These are phyloP conservation scores for Cyclospora cayetanensis DNA, from an alignment of 169 alveolate species.

Conservation along the genomic window DNA sequence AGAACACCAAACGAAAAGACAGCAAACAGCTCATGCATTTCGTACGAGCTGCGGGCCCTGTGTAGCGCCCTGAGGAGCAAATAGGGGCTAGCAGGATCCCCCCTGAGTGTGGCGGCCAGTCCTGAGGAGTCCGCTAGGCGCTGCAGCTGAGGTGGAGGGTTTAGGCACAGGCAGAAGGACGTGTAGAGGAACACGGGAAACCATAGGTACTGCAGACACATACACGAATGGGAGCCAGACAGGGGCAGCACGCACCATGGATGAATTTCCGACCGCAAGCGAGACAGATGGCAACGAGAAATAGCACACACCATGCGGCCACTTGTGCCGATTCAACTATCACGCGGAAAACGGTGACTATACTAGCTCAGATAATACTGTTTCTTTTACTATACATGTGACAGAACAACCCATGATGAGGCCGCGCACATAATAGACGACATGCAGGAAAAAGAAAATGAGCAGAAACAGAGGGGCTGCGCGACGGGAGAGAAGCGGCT, in stretches of 20 bases:
- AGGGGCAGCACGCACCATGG: too few relatives aligned
- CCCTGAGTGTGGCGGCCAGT: neutral
- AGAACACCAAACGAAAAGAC: constrained; percentile 29
- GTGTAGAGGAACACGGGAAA: constrained; percentile 42
- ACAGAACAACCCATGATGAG: constrained; percentile 13
- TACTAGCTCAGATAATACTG: too few relatives aligned
- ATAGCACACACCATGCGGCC: too few relatives aligned
- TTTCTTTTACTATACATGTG: too few relatives aligned
- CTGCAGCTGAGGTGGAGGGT: neutral
- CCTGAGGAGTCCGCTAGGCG: neutral
- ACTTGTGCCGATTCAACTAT: too few relatives aligned
- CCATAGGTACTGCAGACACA: constrained; percentile 42
- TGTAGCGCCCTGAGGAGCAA: neutral
- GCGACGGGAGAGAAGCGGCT: too few relatives aligned
- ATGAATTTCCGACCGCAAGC: too few relatives aligned
- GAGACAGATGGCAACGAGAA: too few relatives aligned
- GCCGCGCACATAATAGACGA: neutral
- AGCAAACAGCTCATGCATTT: neutral
- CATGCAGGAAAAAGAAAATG: neutral
- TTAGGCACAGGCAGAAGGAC: neutral
- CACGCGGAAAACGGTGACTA: too few relatives aligned
- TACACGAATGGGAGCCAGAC: too few relatives aligned
- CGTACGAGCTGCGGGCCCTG: neutral
- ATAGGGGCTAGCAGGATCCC: neutral
- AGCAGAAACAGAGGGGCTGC: neutral